Evolutionary conservation across 306 rosid genomes (phyloP), one percentile per base, ranked within the genome.

Genomic region (Sicyos edulis): DNA sequence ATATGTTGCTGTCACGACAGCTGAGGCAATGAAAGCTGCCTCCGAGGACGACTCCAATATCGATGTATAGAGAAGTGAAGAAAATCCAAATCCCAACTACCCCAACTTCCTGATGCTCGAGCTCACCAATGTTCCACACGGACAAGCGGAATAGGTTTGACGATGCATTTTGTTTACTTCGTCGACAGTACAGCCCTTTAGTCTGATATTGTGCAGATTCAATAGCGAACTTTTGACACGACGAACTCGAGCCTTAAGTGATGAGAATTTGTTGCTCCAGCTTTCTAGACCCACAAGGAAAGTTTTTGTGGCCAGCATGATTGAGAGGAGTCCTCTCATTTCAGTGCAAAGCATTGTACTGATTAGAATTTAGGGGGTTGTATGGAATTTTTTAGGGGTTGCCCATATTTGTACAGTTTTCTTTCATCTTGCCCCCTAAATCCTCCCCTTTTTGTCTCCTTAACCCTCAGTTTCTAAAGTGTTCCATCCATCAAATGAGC

Each of bases 1-100:
- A 49, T 85, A 83, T 79, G 86, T 68, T 81, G 92, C 96, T 76
- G 88, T 95, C 71, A 89, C 86, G 97, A 87, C 84, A 55, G 97
- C 97, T 15, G 99, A 95, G 80, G 96, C 95, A 24, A 87, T 82
- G 73, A 86, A 87, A 64, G 87, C 87, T 58, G 79, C 81, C 40
- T 54, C 85, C 0, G 83, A 82, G 70, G 83, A 82, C 70, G 81
- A 82, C 72, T 79, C 83, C 0, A 77, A 70, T 32, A 81, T 78
- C n/a, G 86, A 81, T 32, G 80, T 77, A 68, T 81, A 85, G 82
- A 57, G 11, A 54, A 59, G 19, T 6, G 49, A 3, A 21, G 21
- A 52, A 7, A 71, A 64, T 12, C 2, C 44, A 5, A 75, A 60
- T n/a, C 9, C 53, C 20, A 53, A 77, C 62, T 7, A 59, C 12